These are phyloP conservation scores for Leucosporidium yakuticum DNA, from an alignment of 768 basidiomycete genomes.

Conservation along the genomic window DNA sequence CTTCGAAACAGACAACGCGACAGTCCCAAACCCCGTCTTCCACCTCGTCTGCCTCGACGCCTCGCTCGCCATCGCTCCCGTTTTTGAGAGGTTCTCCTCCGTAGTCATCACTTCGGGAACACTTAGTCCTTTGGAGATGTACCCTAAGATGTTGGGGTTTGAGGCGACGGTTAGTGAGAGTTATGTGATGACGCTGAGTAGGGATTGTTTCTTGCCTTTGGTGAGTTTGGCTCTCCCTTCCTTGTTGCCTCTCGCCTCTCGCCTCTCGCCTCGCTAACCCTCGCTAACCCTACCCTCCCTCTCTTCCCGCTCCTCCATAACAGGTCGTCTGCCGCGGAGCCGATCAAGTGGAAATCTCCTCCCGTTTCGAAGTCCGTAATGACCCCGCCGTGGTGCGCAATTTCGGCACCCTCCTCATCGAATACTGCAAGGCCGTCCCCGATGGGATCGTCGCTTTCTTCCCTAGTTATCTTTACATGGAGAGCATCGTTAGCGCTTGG, in stretches of 20 bases:
- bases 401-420: constrained; percentile 94
- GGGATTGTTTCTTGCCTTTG: constrained; percentile 92
- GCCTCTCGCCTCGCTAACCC: not conserved
- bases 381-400: constrained; percentile 98
- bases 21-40: constrained; percentile 96
- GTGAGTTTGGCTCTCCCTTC: constrained; percentile 51
- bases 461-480: constrained; percentile 99
- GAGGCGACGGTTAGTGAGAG: constrained; percentile 94
- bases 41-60: constrained; percentile 98
- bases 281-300: not conserved
- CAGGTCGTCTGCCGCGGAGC: constrained; percentile 96
- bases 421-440: constrained; percentile 95
- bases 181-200: constrained; percentile 93
- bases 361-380: constrained; percentile 96
- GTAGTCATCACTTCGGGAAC: constrained; percentile 99
- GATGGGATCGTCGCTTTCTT: constrained; percentile 99
- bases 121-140: constrained; percentile 98
- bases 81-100: constrained; percentile 95
- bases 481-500: constrained; percentile 99
- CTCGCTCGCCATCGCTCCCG: constrained; percentile 91
- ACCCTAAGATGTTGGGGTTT: constrained; percentile 98
- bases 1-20: constrained; percentile 96
- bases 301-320: not conserved
- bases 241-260: too few relatives aligned
- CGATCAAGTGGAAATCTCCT: constrained; percentile 97